These are phyloP conservation scores for Yamadazyma tumulicola DNA, from an alignment of 805 yeast genomes.

Conservation along the genomic window DNA sequence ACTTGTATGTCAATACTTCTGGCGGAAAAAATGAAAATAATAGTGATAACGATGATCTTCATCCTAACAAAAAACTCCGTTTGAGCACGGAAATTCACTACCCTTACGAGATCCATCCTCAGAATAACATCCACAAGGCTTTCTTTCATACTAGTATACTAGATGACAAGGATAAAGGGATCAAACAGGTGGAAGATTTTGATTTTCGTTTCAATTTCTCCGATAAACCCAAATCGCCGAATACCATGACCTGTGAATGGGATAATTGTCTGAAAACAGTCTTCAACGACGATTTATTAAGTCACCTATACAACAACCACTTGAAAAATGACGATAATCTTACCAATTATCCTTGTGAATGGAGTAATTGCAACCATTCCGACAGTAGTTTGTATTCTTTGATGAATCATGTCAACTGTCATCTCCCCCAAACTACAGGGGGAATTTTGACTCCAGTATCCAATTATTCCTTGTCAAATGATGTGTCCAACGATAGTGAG, in stretches of 20 bases:
- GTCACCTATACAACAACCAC: slow-evolving; percentile 47
- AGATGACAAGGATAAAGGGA: slow-evolving; percentile 6
- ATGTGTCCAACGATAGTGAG: background rate
- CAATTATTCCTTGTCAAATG: background rate
- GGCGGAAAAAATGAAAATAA: slow-evolving; percentile 4
- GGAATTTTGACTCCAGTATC: slow-evolving; percentile 5
- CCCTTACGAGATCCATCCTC: slow-evolving; percentile 37
- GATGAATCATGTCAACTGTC: slow-evolving; percentile 48
- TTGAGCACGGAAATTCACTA: slow-evolving; percentile 27
- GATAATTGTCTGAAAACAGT: slow-evolving; percentile 51
- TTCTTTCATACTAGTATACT: slow-evolving; percentile 42
- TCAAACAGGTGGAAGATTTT: slow-evolving; percentile 24
- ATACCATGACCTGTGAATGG: slow-evolving; percentile 57
- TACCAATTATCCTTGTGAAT: slow-evolving; percentile 54
- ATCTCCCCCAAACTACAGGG: slow-evolving; percentile 16
- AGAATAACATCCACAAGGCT: slow-evolving; percentile 32
- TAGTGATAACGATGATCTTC: background rate
- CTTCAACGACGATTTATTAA: slow-evolving; percentile 26
- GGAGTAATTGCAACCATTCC: slow-evolving; percentile 67
- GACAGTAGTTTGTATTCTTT: slow-evolving; percentile 52
- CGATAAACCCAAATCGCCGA: slow-evolving; percentile 11
- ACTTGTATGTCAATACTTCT: slow-evolving; percentile 11
- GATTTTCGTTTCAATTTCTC: slow-evolving; percentile 37
- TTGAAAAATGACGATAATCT: slow-evolving; percentile 30
- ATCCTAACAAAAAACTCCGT: background rate